Conservation (phyloP, 2,329 filamentous ascomycete genomes). For the Ceratocystiopsis minuta region DNA sequence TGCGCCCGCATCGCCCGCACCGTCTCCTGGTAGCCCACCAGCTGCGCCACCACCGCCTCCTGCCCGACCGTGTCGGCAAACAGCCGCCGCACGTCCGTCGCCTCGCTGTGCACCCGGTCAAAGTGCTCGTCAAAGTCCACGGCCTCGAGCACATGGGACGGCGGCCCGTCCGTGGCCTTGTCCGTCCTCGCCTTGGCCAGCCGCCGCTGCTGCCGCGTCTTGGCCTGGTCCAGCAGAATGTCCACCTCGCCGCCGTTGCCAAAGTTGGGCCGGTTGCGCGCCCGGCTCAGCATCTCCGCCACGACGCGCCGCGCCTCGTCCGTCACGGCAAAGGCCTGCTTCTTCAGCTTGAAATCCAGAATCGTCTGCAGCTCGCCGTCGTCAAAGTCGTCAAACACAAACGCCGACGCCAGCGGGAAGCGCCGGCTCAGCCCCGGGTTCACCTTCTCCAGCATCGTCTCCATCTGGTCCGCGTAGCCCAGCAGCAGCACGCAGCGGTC, state of each 20-base stretch:
- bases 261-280: conserved; percentile 46
- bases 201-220: conserved; percentile 20
- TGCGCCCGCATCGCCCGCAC: conserved; percentile 31
- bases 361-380: conserved; percentile 40
- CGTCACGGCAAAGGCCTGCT: conserved; percentile 34
- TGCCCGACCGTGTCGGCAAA: conserved; percentile 42
- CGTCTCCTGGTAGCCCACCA: conserved; percentile 36
- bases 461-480: conserved; percentile 53
- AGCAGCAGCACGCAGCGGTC: conserved; percentile 55
- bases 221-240: conserved; percentile 42
- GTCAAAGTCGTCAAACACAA: conserved; percentile 51
- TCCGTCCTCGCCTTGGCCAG: conserved; percentile 3
- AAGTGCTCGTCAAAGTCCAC: conserved; percentile 42
- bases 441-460: conserved; percentile 53
- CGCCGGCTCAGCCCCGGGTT: conserved; percentile 52
- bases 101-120: conserved; percentile 27
- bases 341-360: conserved; percentile 42
- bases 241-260: conserved; percentile 62
- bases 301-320: conserved; percentile 33
- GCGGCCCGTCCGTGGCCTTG: conserved; percentile 10
- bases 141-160: conserved; percentile 15
- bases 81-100: conserved; percentile 30
- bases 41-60: conserved; percentile 31
- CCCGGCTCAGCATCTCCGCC: conserved; percentile 39
- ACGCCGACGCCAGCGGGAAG: conserved; percentile 45